Percentiles rank a stretch among this genome's conserved stretches.
Evolutionary conservation across 1,284 basidiomycete species (phyloP).

Genomic region (Ustilago crameri): DNA sequence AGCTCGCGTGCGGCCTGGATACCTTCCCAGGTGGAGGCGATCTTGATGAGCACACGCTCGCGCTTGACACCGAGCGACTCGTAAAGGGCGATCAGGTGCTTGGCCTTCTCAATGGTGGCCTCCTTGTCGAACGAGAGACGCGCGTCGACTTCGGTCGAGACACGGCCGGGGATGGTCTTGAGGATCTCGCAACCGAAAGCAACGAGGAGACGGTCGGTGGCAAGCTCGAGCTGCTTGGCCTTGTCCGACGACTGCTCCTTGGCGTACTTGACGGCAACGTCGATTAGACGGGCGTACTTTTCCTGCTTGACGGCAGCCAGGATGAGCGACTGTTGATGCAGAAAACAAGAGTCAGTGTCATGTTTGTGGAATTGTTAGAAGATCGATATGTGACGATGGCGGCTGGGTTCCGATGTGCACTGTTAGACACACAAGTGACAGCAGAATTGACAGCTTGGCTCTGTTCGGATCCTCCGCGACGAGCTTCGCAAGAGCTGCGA

Average conservation of each 20-base stretch:
- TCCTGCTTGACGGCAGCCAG: conserved; percentile 92
- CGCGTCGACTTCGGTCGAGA: conserved; percentile 99
- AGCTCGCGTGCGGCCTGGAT: conserved; percentile 98
- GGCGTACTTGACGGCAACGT: conserved; percentile 82
- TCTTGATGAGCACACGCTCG: conserved; percentile 94
- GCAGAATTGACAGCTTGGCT: background rate
- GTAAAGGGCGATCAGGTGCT: conserved; percentile 93
- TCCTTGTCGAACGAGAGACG: conserved; percentile 95
- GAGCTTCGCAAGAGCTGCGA: background rate
- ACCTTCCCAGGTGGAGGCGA: conserved; percentile 99
- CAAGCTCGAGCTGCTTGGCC: conserved; percentile 72
- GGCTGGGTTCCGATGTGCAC: background rate
- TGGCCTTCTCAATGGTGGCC: conserved; percentile 83
- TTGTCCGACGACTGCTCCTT: conserved; percentile 76
- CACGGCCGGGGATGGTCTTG: conserved; percentile 93
- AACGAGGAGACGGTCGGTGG: conserved; percentile 90
- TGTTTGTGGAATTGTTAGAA: background rate
- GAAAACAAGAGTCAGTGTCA: conserved; percentile 3
- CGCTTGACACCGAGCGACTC: conserved; percentile 87
- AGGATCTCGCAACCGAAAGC: conserved; percentile 97
- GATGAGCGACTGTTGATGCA: conserved; percentile 72
- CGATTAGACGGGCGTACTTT: conserved; percentile 84
- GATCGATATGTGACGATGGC: background rate
- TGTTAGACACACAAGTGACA: background rate
- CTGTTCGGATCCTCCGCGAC: conserved; percentile 1